Conservation (phyloP, 2,329 filamentous ascomycete species). For the Albophoma yamanashiensis region DNA sequence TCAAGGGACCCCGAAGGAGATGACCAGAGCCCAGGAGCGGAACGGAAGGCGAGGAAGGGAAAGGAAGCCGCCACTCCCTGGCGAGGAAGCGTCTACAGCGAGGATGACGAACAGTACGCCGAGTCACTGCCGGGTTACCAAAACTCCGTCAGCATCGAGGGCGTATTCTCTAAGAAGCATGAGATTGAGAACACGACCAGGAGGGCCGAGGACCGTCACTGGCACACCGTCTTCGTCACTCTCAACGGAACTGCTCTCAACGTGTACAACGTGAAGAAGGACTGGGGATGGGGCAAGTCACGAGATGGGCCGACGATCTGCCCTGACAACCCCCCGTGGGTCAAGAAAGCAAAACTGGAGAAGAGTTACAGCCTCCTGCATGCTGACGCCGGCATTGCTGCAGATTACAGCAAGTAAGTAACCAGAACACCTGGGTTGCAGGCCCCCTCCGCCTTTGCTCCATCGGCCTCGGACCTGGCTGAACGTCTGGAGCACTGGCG, state of each 20-base stretch:
- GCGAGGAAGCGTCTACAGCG: slow-evolving; percentile 5
- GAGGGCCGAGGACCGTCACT: slow-evolving; percentile 50
- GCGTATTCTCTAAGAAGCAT: slow-evolving; percentile 51
- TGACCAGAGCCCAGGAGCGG: slow-evolving; percentile 1
- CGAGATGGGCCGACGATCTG: slow-evolving; percentile 36
- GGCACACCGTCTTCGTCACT: slow-evolving; percentile 51
- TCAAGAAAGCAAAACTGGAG: slow-evolving; percentile 45
- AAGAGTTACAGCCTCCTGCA: slow-evolving; percentile 63
- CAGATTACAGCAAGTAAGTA: slow-evolving; percentile 58
- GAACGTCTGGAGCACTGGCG: background rate
- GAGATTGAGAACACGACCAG: slow-evolving; percentile 57
- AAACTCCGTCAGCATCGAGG: slow-evolving; percentile 43
- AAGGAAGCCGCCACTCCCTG: slow-evolving; percentile 6
- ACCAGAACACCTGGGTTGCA: background rate
- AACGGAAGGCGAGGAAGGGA: slow-evolving; percentile 5
- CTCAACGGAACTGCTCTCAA: slow-evolving; percentile 59
- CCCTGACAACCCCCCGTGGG: slow-evolving; percentile 39
- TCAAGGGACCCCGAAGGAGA: slow-evolving; percentile 1
- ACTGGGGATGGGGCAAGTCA: slow-evolving; percentile 38
- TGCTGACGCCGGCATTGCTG: slow-evolving; percentile 64
- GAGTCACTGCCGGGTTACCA: slow-evolving; percentile 41
- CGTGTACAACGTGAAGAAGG: slow-evolving; percentile 52
- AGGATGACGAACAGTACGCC: slow-evolving; percentile 27
- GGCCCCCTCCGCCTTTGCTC: background rate
- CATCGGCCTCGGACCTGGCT: background rate